Conservation (phyloP, 1,139 yeast genomes). For the Geotrichum aggregatum region DNA sequence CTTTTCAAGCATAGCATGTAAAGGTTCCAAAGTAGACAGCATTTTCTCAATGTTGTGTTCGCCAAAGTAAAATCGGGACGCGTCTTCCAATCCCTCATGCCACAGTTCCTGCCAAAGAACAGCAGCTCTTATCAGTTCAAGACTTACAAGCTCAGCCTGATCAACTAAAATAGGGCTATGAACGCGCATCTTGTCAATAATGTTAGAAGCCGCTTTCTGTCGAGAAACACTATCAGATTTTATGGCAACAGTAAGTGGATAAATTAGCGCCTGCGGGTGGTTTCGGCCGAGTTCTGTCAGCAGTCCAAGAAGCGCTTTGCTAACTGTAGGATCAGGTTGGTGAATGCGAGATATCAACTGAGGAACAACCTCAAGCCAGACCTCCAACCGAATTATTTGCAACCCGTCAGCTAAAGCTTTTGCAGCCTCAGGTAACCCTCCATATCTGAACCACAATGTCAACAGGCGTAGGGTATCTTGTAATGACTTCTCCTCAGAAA, state of each 20-base stretch:
- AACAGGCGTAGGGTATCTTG: conserved; percentile 88
- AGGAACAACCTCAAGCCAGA: conserved; percentile 93
- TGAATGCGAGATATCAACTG: conserved; percentile 95
- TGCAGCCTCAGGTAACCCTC: conserved; percentile 88
- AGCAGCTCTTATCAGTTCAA: conserved; percentile 88
- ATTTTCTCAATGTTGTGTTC: conserved; percentile 93
- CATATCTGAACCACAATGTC: conserved; percentile 93
- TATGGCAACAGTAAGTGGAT: conserved; percentile 93
- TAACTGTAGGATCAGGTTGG: conserved; percentile 84
- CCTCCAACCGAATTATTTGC: conserved; percentile 80
- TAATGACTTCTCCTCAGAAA: conserved; percentile 79
- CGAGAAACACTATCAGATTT: conserved; percentile 88
- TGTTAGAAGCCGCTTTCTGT: conserved; percentile 85
- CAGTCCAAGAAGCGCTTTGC: conserved; percentile 72
- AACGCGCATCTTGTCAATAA: conserved; percentile 85
- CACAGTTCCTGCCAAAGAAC: conserved; percentile 97
- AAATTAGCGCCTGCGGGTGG: conserved; percentile 94
- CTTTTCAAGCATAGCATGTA: conserved; percentile 48
- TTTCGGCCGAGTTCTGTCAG: conserved; percentile 87
- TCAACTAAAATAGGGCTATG: conserved; percentile 83
- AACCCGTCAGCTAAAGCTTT: conserved; percentile 90
- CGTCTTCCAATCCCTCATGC: conserved; percentile 97
- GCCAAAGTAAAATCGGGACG: conserved; percentile 87
- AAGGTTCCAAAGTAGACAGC: conserved; percentile 86
- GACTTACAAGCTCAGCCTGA: conserved; percentile 91